A percentile compares a stretch with the other conserved stretches of the same genome.
Conservation (phyloP, 805 yeast genomes). For the Candida oleophila region DNA sequence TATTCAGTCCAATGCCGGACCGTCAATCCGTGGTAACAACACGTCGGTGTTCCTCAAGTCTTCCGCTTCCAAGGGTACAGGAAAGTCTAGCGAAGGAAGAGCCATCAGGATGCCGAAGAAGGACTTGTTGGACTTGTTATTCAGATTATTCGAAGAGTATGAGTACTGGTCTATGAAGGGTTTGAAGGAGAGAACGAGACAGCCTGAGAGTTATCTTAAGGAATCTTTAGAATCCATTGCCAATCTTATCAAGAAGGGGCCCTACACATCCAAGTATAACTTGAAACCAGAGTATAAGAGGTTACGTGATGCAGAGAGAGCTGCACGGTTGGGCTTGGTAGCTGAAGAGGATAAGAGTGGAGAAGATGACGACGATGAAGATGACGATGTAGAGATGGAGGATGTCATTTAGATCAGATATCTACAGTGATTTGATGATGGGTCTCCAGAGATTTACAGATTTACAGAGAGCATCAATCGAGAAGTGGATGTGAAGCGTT, state of each 20-base stretch:
- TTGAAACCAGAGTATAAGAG: conserved; percentile 87
- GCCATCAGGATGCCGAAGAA: conserved; percentile 93
- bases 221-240: conserved; percentile 92
- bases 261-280: conserved; percentile 89
- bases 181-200: conserved; percentile 87
- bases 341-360: conserved; percentile 40
- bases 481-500: too few relatives aligned
- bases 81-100: conserved; percentile 59
- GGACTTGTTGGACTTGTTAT: conserved; percentile 83
- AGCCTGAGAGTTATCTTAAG: conserved; percentile 90
- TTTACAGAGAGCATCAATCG: too few relatives aligned
- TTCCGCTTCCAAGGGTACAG: conserved; percentile 27
- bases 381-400: conserved; percentile 62
- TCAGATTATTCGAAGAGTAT: conserved; percentile 87
- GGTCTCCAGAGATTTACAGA: too few relatives aligned
- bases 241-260: conserved; percentile 86
- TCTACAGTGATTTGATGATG: not conserved
- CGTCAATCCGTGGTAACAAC: conserved; percentile 67
- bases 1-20: conserved; percentile 81
- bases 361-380: conserved; percentile 67
- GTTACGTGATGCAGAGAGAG: conserved; percentile 73
- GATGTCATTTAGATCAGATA: conserved; percentile 49
- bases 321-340: conserved; percentile 57
- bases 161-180: conserved; percentile 98
- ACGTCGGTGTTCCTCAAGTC: conserved; percentile 65